These are phyloP conservation scores for Dovyalis caffra DNA, from an alignment of 345 rosid species.

Conservation along the genomic window DNA sequence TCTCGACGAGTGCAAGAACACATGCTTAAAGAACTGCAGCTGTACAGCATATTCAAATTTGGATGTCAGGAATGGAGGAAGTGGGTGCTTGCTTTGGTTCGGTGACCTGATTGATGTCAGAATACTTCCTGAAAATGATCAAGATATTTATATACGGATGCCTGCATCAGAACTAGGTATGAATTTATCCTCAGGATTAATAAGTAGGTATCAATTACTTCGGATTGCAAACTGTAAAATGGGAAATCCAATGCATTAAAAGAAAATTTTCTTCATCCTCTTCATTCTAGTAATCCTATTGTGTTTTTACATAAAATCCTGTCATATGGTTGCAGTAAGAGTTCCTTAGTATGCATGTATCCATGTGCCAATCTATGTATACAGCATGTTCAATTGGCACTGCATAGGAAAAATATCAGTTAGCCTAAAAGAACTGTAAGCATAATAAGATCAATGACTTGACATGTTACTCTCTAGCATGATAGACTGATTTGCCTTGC, in stretches of 20 bases:
- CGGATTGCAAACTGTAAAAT: too few species aligned
- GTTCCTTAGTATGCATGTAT: too few species aligned
- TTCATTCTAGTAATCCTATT: neutral
- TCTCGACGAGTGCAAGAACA: neutral
- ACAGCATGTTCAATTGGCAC: too few species aligned
- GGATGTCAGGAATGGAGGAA: neutral
- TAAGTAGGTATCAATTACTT: too few species aligned
- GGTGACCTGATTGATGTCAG: neutral
- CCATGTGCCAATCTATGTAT: too few species aligned
- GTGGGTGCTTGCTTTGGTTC: neutral
- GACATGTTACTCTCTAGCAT: neutral
- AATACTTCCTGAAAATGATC: neutral
- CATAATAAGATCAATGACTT: too few species aligned
- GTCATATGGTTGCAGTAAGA: neutral
- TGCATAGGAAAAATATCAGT: too few species aligned
- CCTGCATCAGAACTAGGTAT: constrained; percentile 2
- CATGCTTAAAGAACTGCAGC: constrained; percentile 6
- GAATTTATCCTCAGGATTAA: neutral
- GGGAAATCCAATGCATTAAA: neutral
- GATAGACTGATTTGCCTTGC: neutral
- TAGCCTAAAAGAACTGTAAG: too few species aligned
- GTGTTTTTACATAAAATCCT: neutral
- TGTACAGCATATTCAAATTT: neutral
- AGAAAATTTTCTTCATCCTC: neutral
- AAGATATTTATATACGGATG: neutral